These are phyloP conservation scores for Pseudopyricularia cyperi DNA, from an alignment of 2,329 filamentous ascomycete species.

Conservation along the genomic window DNA sequence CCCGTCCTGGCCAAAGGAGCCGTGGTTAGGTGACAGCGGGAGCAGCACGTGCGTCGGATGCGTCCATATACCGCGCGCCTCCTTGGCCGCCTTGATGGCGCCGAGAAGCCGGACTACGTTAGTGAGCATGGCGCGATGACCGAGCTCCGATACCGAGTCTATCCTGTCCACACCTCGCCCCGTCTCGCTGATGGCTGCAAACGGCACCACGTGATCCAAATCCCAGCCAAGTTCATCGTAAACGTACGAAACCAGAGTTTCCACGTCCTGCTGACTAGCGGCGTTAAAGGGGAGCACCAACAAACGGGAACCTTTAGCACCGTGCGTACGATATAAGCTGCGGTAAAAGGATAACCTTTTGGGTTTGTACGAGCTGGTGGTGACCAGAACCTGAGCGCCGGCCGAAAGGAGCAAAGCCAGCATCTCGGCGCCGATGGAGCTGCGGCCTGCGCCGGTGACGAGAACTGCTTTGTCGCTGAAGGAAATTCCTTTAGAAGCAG, in stretches of 20 bases:
- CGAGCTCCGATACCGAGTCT: background rate
- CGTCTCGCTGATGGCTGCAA: background rate
- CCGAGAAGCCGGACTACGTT: background rate
- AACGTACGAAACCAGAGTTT: background rate
- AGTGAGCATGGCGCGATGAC: conserved; percentile 1
- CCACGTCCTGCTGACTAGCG: background rate
- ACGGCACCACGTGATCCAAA: background rate
- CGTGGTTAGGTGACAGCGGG: conserved; percentile 24
- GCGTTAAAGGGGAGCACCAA: background rate
- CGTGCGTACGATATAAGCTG: background rate
- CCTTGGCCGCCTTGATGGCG: background rate
- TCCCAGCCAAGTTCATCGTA: background rate
- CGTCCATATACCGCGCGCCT: background rate
- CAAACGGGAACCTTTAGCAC: background rate
- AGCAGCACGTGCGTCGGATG: conserved; percentile 18
- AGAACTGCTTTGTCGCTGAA: conserved; percentile 1
- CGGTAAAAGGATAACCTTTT: background rate
- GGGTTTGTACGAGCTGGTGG: background rate
- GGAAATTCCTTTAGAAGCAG: background rate
- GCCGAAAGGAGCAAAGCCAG: background rate
- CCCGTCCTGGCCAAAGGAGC: conserved; percentile 21
- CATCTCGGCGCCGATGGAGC: conserved; percentile 1
- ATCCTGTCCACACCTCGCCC: background rate
- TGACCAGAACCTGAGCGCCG: conserved; percentile 1
- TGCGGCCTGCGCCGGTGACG: conserved; percentile 2